Evolutionary conservation across 371 early-diverging fungal genomes (phyloP), one percentile per base, ranked within the genome.

Genomic region (Circinella umbellata): DNA sequence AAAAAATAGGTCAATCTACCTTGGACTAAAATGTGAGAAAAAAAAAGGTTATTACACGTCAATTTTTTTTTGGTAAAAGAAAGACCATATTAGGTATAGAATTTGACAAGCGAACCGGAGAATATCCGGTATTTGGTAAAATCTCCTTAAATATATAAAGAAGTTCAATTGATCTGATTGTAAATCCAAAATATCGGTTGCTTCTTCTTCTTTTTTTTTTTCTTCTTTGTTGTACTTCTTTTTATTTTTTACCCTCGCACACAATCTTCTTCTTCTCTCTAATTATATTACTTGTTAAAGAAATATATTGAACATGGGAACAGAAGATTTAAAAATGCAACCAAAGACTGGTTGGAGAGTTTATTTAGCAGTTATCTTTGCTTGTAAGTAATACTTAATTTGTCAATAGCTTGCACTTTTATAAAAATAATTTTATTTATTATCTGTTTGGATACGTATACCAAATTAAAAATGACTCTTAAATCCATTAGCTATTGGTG

Each of bases 401-500:
- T 13, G 1, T 27, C 14, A 14, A 38, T 53, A 8, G 17, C 27
- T 27, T 27, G 27, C 27, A 2, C 27, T 27, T 27, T 27, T 27
- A 27, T 27, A 48, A 55, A 66, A 3, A 18, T 42, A 42, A 42
- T 42, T 9, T 51, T n/a, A 13, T 51, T 51, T 51, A 17, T 51
- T 15, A 51, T 13, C 0, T 4, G 7, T 51, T 8, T 5, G 4
- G 8, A 15, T 51, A 13, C 15, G 0, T 14, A 4, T 6, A n/a
- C 8, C 14, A n/a, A n/a, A 13, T 1, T 5, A 51, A 13, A 51
- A 51, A 14, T 51, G 15, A 13, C 15, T 14, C 14, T 14, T n/a
- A 5, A 13, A 51, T 51, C 5, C 27, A 18, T 14, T 27, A 69
- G 76, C 76, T 37, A 53, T 76, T 42, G 76, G 76, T 10, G 76